A percentile compares a stretch with the other conserved stretches of the same genome.
These are phyloP conservation scores for Alternaria conjuncta DNA, from an alignment of 2,329 filamentous ascomycete species.

Conservation along the genomic window DNA sequence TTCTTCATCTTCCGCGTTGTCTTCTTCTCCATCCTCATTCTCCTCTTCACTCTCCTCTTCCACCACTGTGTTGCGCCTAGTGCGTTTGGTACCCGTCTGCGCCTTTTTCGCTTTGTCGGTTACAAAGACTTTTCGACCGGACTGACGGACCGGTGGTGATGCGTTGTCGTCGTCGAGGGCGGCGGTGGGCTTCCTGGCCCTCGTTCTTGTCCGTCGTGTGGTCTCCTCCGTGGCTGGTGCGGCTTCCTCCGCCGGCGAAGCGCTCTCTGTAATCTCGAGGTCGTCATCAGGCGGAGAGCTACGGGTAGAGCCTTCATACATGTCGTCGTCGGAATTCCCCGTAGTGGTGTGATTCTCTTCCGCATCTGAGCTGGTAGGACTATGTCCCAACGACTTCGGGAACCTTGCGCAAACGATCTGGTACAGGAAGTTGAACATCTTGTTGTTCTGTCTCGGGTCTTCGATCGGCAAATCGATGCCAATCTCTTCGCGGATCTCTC, in stretches of 20 bases:
- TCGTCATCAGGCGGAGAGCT: neutral
- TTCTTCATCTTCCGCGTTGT: neutral
- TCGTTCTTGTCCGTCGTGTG: neutral
- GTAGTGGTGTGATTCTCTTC: neutral
- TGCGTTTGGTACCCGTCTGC: neutral
- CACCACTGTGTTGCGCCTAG: neutral
- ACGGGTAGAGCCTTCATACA: neutral
- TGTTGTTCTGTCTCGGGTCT: neutral
- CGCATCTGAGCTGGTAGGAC: neutral
- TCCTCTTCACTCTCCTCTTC: neutral
- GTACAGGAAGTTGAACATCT: neutral
- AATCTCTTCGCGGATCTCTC: neutral
- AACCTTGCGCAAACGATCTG: neutral
- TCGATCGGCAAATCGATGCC: neutral
- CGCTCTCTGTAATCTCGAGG: neutral
- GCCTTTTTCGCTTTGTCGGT: neutral
- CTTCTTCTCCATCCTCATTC: neutral
- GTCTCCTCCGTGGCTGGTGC: neutral
- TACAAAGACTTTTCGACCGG: neutral
- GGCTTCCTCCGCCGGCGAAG: neutral
- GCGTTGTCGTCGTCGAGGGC: neutral
- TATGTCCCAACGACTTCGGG: neutral
- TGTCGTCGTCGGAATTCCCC: neutral
- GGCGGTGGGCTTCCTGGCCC: neutral
- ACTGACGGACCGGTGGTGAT: neutral